phyloP scores from a whole-genome alignment of 345 rosid species.

The Murraya koenigii region DNA sequence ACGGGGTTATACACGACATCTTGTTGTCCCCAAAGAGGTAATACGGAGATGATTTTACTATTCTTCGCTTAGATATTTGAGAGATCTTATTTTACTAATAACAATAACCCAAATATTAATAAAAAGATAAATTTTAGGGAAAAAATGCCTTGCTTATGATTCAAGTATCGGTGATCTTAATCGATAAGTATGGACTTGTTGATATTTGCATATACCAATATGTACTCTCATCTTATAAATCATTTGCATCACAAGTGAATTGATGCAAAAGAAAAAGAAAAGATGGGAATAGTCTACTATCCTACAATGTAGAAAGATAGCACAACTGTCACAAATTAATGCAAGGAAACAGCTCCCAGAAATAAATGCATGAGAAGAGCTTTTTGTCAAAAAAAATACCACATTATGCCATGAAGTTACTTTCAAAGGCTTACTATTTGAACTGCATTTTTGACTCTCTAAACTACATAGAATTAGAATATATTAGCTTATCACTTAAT shows the following conservation, averaged over 20 bases:
- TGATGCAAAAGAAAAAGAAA: conserved; percentile 5
- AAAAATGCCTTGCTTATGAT: neutral
- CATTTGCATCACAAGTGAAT: neutral
- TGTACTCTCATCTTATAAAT: neutral
- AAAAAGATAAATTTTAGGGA: too few species aligned
- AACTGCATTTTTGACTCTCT: neutral
- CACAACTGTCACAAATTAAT: neutral
- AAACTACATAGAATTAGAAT: neutral
- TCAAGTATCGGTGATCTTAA: neutral
- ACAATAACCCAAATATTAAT: neutral
- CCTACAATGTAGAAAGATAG: neutral
- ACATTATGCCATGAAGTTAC: neutral
- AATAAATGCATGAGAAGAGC: neutral
- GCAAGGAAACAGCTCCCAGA: too few species aligned
- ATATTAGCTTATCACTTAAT: neutral
- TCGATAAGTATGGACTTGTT: neutral
- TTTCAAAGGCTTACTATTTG: neutral
- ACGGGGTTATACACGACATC: neutral
- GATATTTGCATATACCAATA: neutral
- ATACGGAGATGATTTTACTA: neutral
- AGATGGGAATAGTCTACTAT: conserved; percentile 13
- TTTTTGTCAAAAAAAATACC: neutral
- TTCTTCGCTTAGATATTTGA: neutral
- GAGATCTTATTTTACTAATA: neutral
- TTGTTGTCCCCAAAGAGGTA: neutral